Evolutionary conservation across 352 stramenopile genomes (phyloP).

Genomic region (Globisporangium emineosum): DNA sequence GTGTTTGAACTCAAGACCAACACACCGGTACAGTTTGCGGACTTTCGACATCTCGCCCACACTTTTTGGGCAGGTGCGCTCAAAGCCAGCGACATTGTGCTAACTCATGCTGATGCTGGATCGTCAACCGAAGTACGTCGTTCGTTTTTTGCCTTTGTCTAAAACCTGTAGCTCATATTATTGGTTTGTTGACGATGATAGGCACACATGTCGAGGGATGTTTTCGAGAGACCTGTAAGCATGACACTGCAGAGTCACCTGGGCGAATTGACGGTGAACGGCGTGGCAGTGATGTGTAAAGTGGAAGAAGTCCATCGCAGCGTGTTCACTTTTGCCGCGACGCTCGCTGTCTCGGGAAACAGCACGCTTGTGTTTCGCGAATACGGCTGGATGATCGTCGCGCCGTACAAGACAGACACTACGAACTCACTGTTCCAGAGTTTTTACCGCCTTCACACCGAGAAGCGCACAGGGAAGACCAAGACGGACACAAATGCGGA

Average conservation of each 20-base stretch:
- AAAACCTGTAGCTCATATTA: not conserved
- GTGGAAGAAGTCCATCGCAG: constrained; percentile 12
- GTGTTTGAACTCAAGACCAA: constrained; percentile 19
- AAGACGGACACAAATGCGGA: not conserved
- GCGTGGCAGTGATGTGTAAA: constrained; percentile 7
- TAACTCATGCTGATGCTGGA: not conserved
- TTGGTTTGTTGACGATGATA: not conserved
- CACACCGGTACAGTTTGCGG: constrained; percentile 7
- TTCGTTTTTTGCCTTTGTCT: not conserved
- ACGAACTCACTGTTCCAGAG: constrained; percentile 6
- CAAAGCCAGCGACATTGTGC: not conserved
- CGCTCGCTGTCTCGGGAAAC: constrained; percentile 5
- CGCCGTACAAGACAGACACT: not conserved
- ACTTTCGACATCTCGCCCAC: constrained; percentile 7
- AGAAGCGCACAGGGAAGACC: not conserved
- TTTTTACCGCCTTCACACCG: constrained; percentile 14
- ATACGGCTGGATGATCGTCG: constrained; percentile 15
- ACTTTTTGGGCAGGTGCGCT: constrained; percentile 2
- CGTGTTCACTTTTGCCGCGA: constrained; percentile 16
- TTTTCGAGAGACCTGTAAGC: not conserved
- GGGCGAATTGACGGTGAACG: constrained; percentile 8
- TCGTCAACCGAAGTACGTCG: not conserved
- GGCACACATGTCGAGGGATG: not conserved
- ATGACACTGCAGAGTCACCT: constrained; percentile 3
- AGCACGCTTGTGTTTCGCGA: constrained; percentile 11